These are phyloP conservation scores for Salicornia ramosissima DNA, from an alignment of 148 eudicot genomes.

Conservation along the genomic window DNA sequence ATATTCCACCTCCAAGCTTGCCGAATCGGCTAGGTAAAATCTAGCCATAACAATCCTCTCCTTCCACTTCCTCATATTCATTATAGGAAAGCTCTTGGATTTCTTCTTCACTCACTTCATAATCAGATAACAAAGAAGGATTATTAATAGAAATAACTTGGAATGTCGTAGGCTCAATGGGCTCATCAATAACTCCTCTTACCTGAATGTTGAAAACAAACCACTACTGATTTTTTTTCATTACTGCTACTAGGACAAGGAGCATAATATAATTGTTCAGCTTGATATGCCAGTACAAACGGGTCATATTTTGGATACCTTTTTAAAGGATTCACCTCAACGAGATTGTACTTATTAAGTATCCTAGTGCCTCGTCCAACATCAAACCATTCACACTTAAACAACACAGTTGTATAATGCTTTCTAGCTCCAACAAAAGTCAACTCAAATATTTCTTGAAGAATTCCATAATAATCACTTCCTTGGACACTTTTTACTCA, in stretches of 20 bases:
- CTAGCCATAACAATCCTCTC: too few relatives aligned
- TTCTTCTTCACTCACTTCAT: not conserved
- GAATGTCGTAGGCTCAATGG: not conserved
- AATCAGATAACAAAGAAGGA: not conserved
- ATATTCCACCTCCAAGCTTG: too few relatives aligned
- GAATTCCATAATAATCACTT: constrained; percentile 1
- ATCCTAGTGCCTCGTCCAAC: not conserved
- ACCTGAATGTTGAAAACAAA: not conserved
- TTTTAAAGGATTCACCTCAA: constrained; percentile 5
- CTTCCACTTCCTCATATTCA: not conserved
- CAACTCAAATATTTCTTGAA: not conserved
- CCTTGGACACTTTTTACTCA: constrained; percentile 3
- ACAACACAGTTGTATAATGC: not conserved
- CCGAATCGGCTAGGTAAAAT: too few relatives aligned
- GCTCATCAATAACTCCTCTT: not conserved
- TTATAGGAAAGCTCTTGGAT: not conserved
- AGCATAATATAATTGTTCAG: not conserved
- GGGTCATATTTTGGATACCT: not conserved
- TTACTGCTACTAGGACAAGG: not conserved
- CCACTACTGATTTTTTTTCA: not conserved
- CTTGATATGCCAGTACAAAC: constrained; percentile 7
- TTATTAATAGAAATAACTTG: not conserved
- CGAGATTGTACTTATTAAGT: not conserved
- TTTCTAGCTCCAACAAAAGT: not conserved
- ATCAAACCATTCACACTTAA: constrained; percentile 14